These are phyloP conservation scores for Mrakia hoshinonis DNA, from an alignment of 768 basidiomycete genomes.

Conservation along the genomic window DNA sequence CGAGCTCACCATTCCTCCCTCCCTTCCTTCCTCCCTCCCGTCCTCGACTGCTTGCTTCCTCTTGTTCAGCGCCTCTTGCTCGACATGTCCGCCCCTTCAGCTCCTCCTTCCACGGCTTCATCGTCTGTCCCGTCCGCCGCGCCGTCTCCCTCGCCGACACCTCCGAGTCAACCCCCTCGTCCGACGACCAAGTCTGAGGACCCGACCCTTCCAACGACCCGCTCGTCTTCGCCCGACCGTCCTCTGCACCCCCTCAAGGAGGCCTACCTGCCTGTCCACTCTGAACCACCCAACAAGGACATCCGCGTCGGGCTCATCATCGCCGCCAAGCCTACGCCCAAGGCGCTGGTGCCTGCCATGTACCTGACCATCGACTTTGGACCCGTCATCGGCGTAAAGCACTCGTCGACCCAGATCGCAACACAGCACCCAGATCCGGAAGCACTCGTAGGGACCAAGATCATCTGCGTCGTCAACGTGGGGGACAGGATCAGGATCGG, in stretches of 20 bases:
- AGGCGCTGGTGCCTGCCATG: constrained; percentile 26
- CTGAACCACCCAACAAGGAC: constrained; percentile 18
- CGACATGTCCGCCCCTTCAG: background rate
- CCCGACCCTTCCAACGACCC: background rate
- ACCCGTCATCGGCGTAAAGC: constrained; percentile 11
- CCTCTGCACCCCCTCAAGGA: constrained; percentile 26
- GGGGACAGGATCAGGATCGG: constrained; percentile 17
- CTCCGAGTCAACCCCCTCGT: background rate
- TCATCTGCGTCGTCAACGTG: constrained; percentile 20
- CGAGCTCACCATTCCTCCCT: constrained; percentile 1
- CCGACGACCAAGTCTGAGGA: background rate
- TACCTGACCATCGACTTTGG: constrained; percentile 28
- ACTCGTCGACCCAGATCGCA: constrained; percentile 26
- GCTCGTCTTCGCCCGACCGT: background rate
- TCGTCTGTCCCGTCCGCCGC: too few relatives aligned
- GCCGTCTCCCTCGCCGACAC: background rate
- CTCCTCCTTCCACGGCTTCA: background rate
- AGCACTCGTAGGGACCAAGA: constrained; percentile 17
- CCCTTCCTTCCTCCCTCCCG: background rate
- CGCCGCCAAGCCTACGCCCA: constrained; percentile 23
- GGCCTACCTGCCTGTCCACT: constrained; percentile 19
- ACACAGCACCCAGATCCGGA: constrained; percentile 11
- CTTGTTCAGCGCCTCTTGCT: background rate
- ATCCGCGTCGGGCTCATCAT: constrained; percentile 25
- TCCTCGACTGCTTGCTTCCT: background rate